A percentile compares a stretch with the other conserved stretches of the same genome.
These are phyloP conservation scores for Citrullus amarus DNA, from an alignment of 306 rosid genomes.

Conservation along the genomic window DNA sequence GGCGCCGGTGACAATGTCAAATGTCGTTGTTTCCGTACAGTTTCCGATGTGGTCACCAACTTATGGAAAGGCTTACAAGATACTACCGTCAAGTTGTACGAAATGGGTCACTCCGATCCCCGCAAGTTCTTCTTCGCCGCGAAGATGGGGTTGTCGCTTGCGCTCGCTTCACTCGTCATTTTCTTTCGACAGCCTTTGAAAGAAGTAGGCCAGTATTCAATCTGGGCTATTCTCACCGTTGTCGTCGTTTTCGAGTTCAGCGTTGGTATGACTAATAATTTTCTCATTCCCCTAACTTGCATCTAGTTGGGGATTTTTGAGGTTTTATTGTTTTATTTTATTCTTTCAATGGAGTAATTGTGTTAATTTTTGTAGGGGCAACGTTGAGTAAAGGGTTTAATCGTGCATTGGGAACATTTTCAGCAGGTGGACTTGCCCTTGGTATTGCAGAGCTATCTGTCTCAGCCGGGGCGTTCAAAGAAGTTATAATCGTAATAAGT, in stretches of 20 bases:
- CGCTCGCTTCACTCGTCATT: constrained; percentile 53
- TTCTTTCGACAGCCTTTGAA: constrained; percentile 52
- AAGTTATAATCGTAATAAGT: constrained; percentile 37
- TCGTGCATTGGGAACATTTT: constrained; percentile 80
- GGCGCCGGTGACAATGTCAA: constrained; percentile 8
- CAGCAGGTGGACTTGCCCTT: constrained; percentile 92
- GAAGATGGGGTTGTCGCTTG: constrained; percentile 74
- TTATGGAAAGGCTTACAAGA: constrained; percentile 11
- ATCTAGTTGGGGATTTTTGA: neutral
- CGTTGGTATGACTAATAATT: constrained; percentile 42
- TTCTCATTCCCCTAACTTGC: neutral
- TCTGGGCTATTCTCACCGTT: constrained; percentile 94
- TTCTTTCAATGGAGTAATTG: neutral
- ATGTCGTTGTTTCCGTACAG: constrained; percentile 16
- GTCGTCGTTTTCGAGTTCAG: constrained; percentile 92
- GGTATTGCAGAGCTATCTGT: constrained; percentile 50
- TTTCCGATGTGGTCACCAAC: constrained; percentile 27
- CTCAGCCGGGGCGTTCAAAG: constrained; percentile 65
- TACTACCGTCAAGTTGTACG: constrained; percentile 13
- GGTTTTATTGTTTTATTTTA: neutral
- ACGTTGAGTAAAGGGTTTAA: constrained; percentile 90
- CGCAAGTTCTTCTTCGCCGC: constrained; percentile 68
- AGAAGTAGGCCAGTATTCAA: constrained; percentile 41
- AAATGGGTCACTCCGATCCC: constrained; percentile 73
- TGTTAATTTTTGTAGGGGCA: constrained; percentile 49